Base-by-base conservation (phyloP, 305 asterid species). In the Rubia tinctorum region DNA sequence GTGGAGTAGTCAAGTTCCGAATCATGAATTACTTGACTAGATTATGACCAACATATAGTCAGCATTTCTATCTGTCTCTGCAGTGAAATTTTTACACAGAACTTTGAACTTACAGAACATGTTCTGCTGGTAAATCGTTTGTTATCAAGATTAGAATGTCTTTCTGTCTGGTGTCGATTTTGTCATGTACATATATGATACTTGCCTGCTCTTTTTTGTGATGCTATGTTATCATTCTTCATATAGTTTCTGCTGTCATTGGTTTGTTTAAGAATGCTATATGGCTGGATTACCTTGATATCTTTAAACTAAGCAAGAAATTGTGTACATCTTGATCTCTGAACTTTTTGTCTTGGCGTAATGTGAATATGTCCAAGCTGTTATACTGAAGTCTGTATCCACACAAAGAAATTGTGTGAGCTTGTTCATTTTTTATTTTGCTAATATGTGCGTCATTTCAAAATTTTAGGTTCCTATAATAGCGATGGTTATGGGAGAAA, bases 401-500 rank as follows among this genome's bases (percentile, higher is more conserved):
- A 60, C 62, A 18, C 44, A 53, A 56, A 40, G 11, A 58, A 67
- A 2, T 44, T 8, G 4, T 59, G 56, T 60, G 53, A 71, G 56
- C 12, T 10, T 11, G 43, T 30, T 71, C 20, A 27, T 20, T 18
- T 71, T n/a, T 80, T 92, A 73, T 15, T 65, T 71, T 39, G 17
- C 68, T 66, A 56, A 39, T 27, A 76, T 56, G 51, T 61, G 25
- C 27, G 22, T 40, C 40, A 59, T 23, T 6, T 37, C 6, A 6
- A 8, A 47, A 40, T 71, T 66, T 74, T 88, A 95, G 99, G 86
- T 88, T 67, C 99, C 99, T 27, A 92, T 92, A 66, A 95, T 95
- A 74, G 96, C 98, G n/a, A 81, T 95, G 98, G 98, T 92, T 77
- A 95, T 95, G 98, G 97, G 97, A 55, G 98, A 95, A 85, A 87